Evolutionary conservation across 2,329 filamentous ascomycete species (phyloP), one percentile per base, ranked within the genome.

Genomic region (Fusarium sp.): DNA sequence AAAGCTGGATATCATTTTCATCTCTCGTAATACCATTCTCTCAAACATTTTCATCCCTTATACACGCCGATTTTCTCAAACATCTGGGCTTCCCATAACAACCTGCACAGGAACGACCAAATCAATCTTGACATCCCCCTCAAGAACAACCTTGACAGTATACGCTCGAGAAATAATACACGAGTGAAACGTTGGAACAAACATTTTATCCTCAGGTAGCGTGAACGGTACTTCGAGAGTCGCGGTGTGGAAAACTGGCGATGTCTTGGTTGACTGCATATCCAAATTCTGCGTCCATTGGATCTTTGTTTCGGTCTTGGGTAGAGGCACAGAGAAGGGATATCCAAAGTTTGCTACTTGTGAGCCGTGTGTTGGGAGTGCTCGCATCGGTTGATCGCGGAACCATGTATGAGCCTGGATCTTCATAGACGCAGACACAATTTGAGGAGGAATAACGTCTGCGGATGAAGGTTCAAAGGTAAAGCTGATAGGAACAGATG

Each of bases 351-450:
- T 69, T 11, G 50, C 61, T 0, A 46, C 11, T 3, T 59, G 65
- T 9, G 61, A 57, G 10, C 72, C 69, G 2, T 64, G 26, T 11
- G 71, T 74, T 25, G 71, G 72, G 1, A 73, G 30, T 16, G 28
- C 57, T 18, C 50, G 41, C 64, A 64, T 73, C 0, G 72, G 71
- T 1, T 61, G 50, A 8, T 71, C 67, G 7, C 69, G 71, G 56
- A 72, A 74, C 71, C 71, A 74, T 2, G 72, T 74, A 16, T 74
- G 67, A 1, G 69, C 12, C 6, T 67, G 59, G 2, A 74, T 41
- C 26, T 69, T 71, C 21, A 68, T 43, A 1, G 67, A 56, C 0
- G 59, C 55, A 8, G 43, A 65, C 3, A 37, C 54, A 11, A 74
- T 52, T 23, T 69, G 65, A 6, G 70, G 71, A 8, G 67, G 72